A percentile compares a stretch with the other conserved stretches of the same genome.
These are phyloP conservation scores for Acanthochlamys bracteata DNA, from an alignment of 106 monocot species.

Conservation along the genomic window DNA sequence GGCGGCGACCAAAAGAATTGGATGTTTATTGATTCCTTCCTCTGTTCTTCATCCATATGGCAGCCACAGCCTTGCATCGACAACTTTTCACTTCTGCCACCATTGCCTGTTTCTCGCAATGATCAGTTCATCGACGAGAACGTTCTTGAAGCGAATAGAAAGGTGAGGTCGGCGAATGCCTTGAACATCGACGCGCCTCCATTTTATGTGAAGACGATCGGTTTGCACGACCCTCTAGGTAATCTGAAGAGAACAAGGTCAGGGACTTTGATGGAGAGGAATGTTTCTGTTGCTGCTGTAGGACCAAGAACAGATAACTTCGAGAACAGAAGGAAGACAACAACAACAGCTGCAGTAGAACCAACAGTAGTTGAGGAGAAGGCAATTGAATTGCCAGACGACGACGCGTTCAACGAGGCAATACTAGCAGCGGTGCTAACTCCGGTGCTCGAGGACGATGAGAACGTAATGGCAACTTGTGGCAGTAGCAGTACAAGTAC, in stretches of 20 bases:
- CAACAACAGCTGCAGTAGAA: neutral
- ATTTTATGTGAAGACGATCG: constrained; percentile 35
- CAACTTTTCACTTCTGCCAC: neutral
- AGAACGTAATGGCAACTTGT: neutral
- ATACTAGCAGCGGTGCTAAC: constrained; percentile 64
- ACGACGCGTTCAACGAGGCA: constrained; percentile 63
- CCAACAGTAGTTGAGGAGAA: neutral
- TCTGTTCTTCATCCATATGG: constrained; percentile 54
- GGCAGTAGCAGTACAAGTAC: neutral
- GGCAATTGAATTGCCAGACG: constrained; percentile 67
- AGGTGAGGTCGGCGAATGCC: constrained; percentile 11
- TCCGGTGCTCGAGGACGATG: constrained; percentile 58
- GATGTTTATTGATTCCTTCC: constrained; percentile 30
- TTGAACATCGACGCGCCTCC: constrained; percentile 68
- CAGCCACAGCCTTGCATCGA: constrained; percentile 53
- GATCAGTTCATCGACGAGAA: constrained; percentile 60
- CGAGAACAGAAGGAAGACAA: constrained; percentile 2
- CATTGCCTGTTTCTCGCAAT: neutral
- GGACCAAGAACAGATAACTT: neutral
- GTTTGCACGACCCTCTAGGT: constrained; percentile 26
- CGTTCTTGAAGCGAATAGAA: constrained; percentile 1
- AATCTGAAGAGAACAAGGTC: constrained; percentile 78
- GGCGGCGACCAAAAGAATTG: constrained; percentile 13
- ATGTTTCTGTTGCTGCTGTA: neutral
- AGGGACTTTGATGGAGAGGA: constrained; percentile 19